A percentile compares a stretch with the other conserved stretches of the same genome.
phyloP scores from a whole-genome alignment of 2,329 filamentous ascomycete species.

The Pseudogymnoascus sp. region DNA sequence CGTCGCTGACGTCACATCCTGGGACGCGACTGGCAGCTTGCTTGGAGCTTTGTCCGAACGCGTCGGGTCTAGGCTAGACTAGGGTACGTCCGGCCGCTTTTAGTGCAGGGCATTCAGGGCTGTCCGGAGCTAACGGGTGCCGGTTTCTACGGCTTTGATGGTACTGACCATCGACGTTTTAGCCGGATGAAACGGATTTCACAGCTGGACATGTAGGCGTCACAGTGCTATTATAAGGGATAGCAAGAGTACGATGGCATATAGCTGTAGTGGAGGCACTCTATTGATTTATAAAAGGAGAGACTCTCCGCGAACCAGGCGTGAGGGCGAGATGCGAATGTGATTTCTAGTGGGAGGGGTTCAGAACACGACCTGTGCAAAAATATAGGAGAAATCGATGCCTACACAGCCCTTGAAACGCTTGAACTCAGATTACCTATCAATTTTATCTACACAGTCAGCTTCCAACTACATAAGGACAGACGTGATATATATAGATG shows the following conservation, averaged over 20 bases:
- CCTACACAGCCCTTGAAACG: neutral
- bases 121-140: slow-evolving; percentile 1
- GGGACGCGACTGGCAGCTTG: neutral
- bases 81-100: neutral
- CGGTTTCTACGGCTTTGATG: neutral
- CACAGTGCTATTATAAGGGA: neutral
- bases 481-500: neutral
- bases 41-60: neutral
- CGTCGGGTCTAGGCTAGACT: neutral
- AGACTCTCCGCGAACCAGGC: neutral
- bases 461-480: neutral
- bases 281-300: neutral
- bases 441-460: neutral
- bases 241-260: neutral
- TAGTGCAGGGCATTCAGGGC: slow-evolving; percentile 1
- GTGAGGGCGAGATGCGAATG: neutral
- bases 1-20: neutral
- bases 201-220: neutral
- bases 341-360: neutral
- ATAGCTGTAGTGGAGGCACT: neutral
- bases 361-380: neutral
- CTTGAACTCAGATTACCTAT: neutral
- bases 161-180: neutral
- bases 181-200: neutral
- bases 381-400: neutral